Evolutionary conservation across 2,329 filamentous ascomycete genomes (phyloP).

Genomic region (Scedosporium apiospermum): DNA sequence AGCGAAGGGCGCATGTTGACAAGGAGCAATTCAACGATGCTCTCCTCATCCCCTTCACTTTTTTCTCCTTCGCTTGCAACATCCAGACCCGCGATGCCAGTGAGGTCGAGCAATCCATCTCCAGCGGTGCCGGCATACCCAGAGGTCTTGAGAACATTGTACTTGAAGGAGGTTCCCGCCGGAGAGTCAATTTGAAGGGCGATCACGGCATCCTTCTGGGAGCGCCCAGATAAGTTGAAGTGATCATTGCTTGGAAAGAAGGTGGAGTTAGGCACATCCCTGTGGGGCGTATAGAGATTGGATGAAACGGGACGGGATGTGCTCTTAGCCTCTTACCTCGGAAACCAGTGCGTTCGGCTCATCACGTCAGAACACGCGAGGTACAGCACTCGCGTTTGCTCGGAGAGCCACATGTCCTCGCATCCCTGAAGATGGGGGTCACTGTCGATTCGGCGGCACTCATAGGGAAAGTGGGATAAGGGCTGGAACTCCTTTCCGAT

Average conservation of each 20-base stretch:
- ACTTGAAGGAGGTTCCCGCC: slow-evolving; percentile 10
- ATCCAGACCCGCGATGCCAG: slow-evolving; percentile 21
- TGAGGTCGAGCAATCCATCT: slow-evolving; percentile 19
- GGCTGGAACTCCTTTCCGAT: slow-evolving; percentile 16
- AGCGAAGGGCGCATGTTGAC: slow-evolving; percentile 18
- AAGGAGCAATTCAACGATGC: slow-evolving; percentile 13
- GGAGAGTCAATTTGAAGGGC: slow-evolving; percentile 22
- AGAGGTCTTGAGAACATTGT: slow-evolving; percentile 15
- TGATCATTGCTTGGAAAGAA: slow-evolving; percentile 1
- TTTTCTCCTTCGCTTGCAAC: not conserved
- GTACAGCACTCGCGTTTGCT: slow-evolving; percentile 19
- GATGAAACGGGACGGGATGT: not conserved
- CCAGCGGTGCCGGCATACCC: slow-evolving; percentile 19
- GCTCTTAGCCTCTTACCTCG: slow-evolving; percentile 17
- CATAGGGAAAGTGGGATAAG: slow-evolving; percentile 18
- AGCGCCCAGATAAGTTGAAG: slow-evolving; percentile 19
- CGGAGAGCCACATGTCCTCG: slow-evolving; percentile 23
- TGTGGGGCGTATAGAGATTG: too few species aligned
- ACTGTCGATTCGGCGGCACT: slow-evolving; percentile 16
- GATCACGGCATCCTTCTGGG: slow-evolving; percentile 20
- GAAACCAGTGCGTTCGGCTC: slow-evolving; percentile 15
- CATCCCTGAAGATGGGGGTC: slow-evolving; percentile 17
- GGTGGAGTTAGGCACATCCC: too few species aligned
- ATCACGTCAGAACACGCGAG: slow-evolving; percentile 18
- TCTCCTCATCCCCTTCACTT: not conserved